A percentile compares a stretch with the other conserved stretches of the same genome.
These are phyloP conservation scores for Apiotrichum akiyoshidainum DNA, from an alignment of 1,284 basidiomycete genomes.

Conservation along the genomic window DNA sequence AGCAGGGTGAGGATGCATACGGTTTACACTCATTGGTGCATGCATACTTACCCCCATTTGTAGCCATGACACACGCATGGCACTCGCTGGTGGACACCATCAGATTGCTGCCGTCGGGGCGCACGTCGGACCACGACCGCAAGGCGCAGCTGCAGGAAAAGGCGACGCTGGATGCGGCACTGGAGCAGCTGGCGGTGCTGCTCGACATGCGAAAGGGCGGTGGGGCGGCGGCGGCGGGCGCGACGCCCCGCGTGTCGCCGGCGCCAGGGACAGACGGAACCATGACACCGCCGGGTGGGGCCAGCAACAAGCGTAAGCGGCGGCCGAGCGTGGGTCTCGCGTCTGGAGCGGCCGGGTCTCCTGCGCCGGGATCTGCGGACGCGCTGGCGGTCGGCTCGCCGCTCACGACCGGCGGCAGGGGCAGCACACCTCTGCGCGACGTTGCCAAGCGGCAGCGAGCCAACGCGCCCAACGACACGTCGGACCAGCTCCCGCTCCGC, in stretches of 20 bases:
- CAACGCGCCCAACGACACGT: slow-evolving; percentile 23
- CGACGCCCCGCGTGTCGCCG: slow-evolving; percentile 14
- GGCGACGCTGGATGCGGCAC: slow-evolving; percentile 33
- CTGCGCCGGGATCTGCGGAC: slow-evolving; percentile 7
- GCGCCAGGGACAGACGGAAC: slow-evolving; percentile 8
- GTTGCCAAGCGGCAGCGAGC: slow-evolving; percentile 12
- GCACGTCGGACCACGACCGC: slow-evolving; percentile 11
- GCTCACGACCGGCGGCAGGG: slow-evolving; percentile 5
- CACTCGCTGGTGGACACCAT: slow-evolving; percentile 43
- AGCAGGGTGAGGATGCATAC: slow-evolving; percentile 14
- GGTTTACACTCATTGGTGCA: background rate
- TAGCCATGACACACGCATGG: slow-evolving; percentile 41
- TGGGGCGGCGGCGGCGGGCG: background rate
- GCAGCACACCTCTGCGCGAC: slow-evolving; percentile 12
- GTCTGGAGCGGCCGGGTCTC: background rate
- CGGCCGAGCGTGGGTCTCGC: slow-evolving; percentile 14
- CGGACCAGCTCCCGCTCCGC: slow-evolving; percentile 50
- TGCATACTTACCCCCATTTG: background rate
- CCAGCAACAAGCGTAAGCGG: slow-evolving; percentile 18
- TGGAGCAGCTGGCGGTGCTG: slow-evolving; percentile 38
- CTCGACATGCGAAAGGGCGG: slow-evolving; percentile 24
- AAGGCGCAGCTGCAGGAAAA: slow-evolving; percentile 25
- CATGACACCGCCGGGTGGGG: slow-evolving; percentile 12
- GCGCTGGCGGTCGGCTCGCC: slow-evolving; percentile 24
- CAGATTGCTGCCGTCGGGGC: slow-evolving; percentile 31